phyloP scores from a whole-genome alignment of 805 yeast genomes.

The Kurtzmaniella fragi region DNA sequence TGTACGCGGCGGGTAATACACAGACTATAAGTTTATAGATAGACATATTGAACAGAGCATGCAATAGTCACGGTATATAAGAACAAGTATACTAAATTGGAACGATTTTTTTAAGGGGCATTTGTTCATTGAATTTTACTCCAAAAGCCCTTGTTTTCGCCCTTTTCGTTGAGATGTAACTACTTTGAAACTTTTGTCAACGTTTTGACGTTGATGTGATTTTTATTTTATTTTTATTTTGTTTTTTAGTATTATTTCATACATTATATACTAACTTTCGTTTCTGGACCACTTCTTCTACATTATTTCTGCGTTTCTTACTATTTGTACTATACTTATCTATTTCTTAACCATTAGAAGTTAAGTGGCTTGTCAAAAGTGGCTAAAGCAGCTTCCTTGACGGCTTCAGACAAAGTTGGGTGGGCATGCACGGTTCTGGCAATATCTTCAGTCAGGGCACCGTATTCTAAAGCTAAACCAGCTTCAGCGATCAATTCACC shows the following conservation, averaged over 20 bases:
- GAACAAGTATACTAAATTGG: neutral
- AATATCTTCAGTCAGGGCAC: constrained; percentile 96
- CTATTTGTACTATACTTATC: neutral
- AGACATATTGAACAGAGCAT: too few species aligned
- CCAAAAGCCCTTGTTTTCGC: neutral
- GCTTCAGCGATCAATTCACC: constrained; percentile 99
- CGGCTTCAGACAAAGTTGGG: constrained; percentile 96
- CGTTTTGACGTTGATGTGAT: too few species aligned
- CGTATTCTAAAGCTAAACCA: constrained; percentile 95
- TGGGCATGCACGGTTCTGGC: constrained; percentile 98
- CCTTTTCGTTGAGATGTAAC: neutral
- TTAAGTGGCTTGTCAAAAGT: constrained; percentile 90
- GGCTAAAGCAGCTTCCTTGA: constrained; percentile 95
- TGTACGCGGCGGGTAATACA: too few species aligned
- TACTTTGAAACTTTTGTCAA: too few species aligned
- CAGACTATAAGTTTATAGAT: too few species aligned
- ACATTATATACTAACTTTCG: constrained; percentile 2
- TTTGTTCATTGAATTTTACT: neutral
- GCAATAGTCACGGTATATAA: neutral
- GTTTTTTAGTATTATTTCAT: too few species aligned
- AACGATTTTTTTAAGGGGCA: neutral
- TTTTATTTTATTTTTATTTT: too few species aligned
- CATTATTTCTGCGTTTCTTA: neutral
- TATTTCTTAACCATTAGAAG: constrained; percentile 41
- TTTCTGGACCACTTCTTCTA: too few species aligned